Conservation (phyloP, 1,284 basidiomycete genomes). For the Moesziomyces parantarcticus region DNA sequence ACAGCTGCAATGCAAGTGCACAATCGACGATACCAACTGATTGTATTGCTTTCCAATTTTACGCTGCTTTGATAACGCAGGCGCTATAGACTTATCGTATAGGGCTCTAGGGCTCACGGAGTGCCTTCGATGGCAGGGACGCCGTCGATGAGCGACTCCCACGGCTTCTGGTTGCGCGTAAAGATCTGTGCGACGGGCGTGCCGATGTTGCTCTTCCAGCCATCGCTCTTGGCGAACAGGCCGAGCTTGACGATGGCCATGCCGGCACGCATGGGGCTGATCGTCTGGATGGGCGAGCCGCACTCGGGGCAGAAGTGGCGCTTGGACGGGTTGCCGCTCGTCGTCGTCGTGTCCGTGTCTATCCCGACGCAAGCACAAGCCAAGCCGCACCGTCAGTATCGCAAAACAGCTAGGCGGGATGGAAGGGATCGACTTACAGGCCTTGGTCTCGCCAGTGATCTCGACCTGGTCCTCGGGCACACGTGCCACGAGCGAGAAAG, state of each 20-base stretch:
- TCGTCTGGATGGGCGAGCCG: constrained; percentile 17
- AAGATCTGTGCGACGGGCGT: constrained; percentile 22
- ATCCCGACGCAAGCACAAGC: neutral
- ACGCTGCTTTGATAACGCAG: too few species aligned
- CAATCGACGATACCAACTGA: too few species aligned
- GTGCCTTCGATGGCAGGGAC: constrained; percentile 2
- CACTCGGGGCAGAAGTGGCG: constrained; percentile 29
- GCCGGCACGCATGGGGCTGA: constrained; percentile 7
- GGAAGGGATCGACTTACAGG: constrained; percentile 10
- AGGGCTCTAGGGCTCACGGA: neutral
- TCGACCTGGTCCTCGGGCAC: constrained; percentile 26
- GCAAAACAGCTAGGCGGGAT: too few species aligned
- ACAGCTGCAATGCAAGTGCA: too few species aligned
- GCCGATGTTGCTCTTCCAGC: constrained; percentile 11
- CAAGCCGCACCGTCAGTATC: too few species aligned
- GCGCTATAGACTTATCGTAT: too few species aligned
- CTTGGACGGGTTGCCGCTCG: constrained; percentile 18
- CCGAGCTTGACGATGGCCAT: constrained; percentile 38
- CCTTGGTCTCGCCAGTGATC: constrained; percentile 23
- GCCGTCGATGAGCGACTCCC: constrained; percentile 23
- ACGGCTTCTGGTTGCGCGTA: constrained; percentile 21
- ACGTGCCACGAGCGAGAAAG: constrained; percentile 27
- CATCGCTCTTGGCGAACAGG: constrained; percentile 20
- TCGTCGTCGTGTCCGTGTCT: constrained; percentile 19
- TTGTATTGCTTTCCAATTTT: too few species aligned